Evolutionary conservation across 2,329 filamentous ascomycete genomes (phyloP), one percentile per base, ranked within the genome.

Genomic region (Rhexocercosporidium sp.): DNA sequence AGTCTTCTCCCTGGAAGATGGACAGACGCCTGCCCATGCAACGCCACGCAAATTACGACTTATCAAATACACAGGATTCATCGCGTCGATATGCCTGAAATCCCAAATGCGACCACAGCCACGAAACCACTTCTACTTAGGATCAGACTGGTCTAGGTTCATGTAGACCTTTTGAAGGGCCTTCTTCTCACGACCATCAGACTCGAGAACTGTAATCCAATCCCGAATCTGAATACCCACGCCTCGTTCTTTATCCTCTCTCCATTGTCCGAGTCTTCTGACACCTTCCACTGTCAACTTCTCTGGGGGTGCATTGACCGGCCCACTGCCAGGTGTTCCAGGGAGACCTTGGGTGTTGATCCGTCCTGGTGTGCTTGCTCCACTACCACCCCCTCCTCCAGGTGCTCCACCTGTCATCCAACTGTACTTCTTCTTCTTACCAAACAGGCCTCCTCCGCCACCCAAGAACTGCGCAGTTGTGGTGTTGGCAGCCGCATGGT

Each of bases 151-250:
- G 47, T 77, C 77, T 14, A 76, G 68, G 41, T 39, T 62, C 49
- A 72, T 57, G 54, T 78, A 78, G 25, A 73, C 73, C 62, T 71
- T 79, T 75, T 91, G 88, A 57, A 92, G 77, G 27, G 88, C 86
- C 75, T 82, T 86, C 71, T 81, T 81, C 77, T 93, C 90, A 71
- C 84, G 85, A 1, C 92, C 91, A 76, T 97, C 93, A 60, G 89
- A 84, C 78, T 97, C 94, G 56, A 97, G 83, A 67, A 92, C 92
- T 22, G 88, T 84, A 18, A 97, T 83, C 82, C 94, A 89, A 78
- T 97, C 95, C 64, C 95, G 86, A 62, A 97, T 82, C 80, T 97
- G 94, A 57, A 97, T 92, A 29, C 90, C 90, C 72, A 85, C 86
- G 37, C 93, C 93, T 76, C 90, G 91, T 25, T 90, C 88, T 62